Percentiles rank a stretch among this genome's conserved stretches.
phyloP scores from a whole-genome alignment of 2,329 filamentous ascomycete genomes.

The Emericellopsis cladophorae region DNA sequence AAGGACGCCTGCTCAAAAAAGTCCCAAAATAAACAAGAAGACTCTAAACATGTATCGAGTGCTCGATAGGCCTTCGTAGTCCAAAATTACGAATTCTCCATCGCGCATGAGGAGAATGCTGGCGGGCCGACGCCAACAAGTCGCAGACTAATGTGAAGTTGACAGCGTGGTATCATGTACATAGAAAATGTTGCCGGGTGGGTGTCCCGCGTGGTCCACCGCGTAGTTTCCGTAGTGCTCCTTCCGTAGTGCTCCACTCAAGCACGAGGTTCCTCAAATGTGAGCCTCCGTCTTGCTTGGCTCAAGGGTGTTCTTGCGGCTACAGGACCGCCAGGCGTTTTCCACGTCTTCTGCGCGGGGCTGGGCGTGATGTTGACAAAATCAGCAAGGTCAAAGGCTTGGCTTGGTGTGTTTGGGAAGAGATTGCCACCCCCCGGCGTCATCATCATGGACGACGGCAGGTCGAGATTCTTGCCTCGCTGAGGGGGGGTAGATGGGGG shows the following conservation, averaged over 20 bases:
- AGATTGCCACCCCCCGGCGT: slow-evolving; percentile 62
- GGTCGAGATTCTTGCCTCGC: slow-evolving; percentile 44
- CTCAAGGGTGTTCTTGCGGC: slow-evolving; percentile 44
- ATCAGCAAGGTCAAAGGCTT: slow-evolving; percentile 84
- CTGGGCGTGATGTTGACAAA: slow-evolving; percentile 97
- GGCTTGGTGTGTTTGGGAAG: slow-evolving; percentile 66
- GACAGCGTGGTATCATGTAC: slow-evolving; percentile 5
- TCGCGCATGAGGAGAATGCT: too few species aligned
- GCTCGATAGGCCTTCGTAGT: too few species aligned
- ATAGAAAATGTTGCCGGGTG: slow-evolving; percentile 1
- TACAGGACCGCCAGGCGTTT: slow-evolving; percentile 54
- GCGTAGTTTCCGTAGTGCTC: not conserved
- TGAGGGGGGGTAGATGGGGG: slow-evolving; percentile 67
- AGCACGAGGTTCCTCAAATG: slow-evolving; percentile 65
- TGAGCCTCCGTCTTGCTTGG: slow-evolving; percentile 62
- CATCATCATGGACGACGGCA: slow-evolving; percentile 81
- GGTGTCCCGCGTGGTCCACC: too few species aligned
- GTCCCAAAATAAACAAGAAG: too few species aligned
- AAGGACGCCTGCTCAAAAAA: too few species aligned
- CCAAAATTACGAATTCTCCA: too few species aligned
- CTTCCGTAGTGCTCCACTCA: too few species aligned
- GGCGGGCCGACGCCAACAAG: too few species aligned
- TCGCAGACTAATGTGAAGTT: not conserved
- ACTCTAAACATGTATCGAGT: too few species aligned
- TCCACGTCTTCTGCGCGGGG: slow-evolving; percentile 82